Percentiles rank a stretch among this genome's conserved stretches.
Conservation (phyloP, 1,284 basidiomycete species). For the Boletus hoseneyae region DNA sequence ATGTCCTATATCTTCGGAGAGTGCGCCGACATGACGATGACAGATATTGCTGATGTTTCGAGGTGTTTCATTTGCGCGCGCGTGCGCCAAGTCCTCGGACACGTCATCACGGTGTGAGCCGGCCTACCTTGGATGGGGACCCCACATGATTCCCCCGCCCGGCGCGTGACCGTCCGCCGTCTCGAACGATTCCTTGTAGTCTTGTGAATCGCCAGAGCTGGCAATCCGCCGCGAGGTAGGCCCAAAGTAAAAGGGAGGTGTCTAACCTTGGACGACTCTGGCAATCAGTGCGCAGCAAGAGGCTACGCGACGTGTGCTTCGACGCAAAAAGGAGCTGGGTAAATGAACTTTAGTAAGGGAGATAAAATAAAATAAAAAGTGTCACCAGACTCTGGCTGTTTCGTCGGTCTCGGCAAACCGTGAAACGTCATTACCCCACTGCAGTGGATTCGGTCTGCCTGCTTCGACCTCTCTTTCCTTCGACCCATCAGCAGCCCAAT, state of each 20-base stretch:
- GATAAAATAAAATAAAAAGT: background rate
- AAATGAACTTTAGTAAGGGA: background rate
- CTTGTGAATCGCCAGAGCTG: conserved; percentile 12
- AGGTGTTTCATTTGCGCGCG: conserved; percentile 23
- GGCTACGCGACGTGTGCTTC: conserved; percentile 1
- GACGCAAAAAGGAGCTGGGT: background rate
- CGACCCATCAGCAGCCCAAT: no score
- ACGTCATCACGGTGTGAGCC: background rate
- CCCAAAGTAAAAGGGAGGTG: conserved; percentile 7
- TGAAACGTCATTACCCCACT: conserved; percentile 13
- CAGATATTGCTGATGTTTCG: background rate
- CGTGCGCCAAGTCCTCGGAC: conserved; percentile 22
- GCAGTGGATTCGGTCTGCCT: no score
- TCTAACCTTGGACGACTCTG: conserved; percentile 7
- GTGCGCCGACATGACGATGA: background rate
- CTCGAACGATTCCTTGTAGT: background rate
- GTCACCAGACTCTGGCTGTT: background rate
- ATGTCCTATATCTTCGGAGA: conserved; percentile 13
- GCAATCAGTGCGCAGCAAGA: background rate
- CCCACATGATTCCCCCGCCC: background rate
- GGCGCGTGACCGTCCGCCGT: no score
- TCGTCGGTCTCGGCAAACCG: conserved; percentile 10
- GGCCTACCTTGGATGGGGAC: background rate
- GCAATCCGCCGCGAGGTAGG: background rate
- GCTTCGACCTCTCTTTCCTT: no score